Base-by-base conservation (phyloP, 371 early-diverging fungal genomes). In the Blastocladiella emersonii region DNA sequence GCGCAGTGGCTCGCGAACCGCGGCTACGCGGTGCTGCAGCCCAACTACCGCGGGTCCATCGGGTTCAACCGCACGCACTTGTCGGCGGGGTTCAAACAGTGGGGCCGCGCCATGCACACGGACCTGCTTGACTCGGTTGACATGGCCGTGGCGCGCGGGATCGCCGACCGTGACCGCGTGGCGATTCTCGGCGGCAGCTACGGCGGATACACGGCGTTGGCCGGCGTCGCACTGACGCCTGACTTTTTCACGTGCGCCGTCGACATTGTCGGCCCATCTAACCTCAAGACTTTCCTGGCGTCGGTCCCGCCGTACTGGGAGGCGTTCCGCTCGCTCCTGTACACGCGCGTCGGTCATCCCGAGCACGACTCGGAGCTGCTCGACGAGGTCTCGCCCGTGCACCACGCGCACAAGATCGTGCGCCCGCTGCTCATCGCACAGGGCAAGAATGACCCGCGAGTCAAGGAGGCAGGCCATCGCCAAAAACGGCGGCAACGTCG, bases 1-100 rank as follows among this genome's bases (percentile, higher is more conserved):
- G 56, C 62, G 15, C 68, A 68, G 21, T 68, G 67, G 68, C 55
- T 68, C 23, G 63, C 67, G 25, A 68, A 68, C 67, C 68, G 68
- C 51, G 68, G 68, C 6, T 68, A 34, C 48, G 61, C 64, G 32
- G 68, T 68, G 43, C 19, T 68, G 48, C 66, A 64, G 19, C 63
- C 67, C 49, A 68, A 68, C 59, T 68, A 43, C 63, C 69, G 68
- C 35, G 36, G 55, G 19, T 68, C 68, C 15, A 43, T 36, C 21
- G 68, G 68, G 43, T 63, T 68, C 19, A 67, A 67, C 41, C 68
- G 68, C 60, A 32, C 10, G 43, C 61, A 55, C 25, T 34, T 68
- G 15, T 36, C 61, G 39, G 13, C 39, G 10, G 66, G 45, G 32
- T 64, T 53, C 55, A 45, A 61, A 36, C 60, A 67, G 56, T 67